phyloP scores from a whole-genome alignment of 2,329 filamentous ascomycete species.

The Teratosphaeria epicoccoides region DNA sequence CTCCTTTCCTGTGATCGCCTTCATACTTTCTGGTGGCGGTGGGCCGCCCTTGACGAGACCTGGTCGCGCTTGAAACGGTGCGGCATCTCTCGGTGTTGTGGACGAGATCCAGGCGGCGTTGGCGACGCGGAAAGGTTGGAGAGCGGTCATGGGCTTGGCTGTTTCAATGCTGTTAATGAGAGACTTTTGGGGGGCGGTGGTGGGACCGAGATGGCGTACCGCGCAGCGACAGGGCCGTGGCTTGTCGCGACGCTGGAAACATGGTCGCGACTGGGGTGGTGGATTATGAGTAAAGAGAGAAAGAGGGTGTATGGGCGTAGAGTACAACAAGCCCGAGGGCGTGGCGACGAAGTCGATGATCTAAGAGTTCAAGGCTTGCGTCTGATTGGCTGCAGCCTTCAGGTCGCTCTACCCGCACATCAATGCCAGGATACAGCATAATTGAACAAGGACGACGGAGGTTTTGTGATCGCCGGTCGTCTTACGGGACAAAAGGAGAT shows the following conservation, averaged over 20 bases:
- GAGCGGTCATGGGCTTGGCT: constrained; percentile 56
- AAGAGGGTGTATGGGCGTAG: background rate
- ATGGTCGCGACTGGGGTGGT: constrained; percentile 26
- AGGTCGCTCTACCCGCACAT: background rate
- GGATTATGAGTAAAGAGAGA: constrained; percentile 10
- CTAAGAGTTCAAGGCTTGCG: background rate
- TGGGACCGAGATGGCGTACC: constrained; percentile 29
- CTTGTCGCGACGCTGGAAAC: constrained; percentile 42
- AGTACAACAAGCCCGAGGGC: background rate
- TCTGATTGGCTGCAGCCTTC: background rate
- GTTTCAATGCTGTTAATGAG: constrained; percentile 16
- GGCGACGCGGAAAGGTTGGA: constrained; percentile 52
- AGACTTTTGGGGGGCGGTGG: constrained; percentile 1
- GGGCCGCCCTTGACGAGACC: constrained; percentile 45
- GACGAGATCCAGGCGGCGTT: constrained; percentile 53
- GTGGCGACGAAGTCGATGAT: background rate
- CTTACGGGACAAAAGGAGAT: too few species aligned
- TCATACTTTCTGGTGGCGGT: constrained; percentile 42
- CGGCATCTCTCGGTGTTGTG: constrained; percentile 54
- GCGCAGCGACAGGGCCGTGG: constrained; percentile 45
- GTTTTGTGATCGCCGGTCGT: too few species aligned
- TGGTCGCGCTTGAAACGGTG: constrained; percentile 41
- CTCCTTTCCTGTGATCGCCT: constrained; percentile 18
- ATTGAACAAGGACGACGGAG: too few species aligned
- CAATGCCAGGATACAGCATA: too few species aligned